phyloP scores from a whole-genome alignment of 345 rosid species.

The Trapa bicornis region DNA sequence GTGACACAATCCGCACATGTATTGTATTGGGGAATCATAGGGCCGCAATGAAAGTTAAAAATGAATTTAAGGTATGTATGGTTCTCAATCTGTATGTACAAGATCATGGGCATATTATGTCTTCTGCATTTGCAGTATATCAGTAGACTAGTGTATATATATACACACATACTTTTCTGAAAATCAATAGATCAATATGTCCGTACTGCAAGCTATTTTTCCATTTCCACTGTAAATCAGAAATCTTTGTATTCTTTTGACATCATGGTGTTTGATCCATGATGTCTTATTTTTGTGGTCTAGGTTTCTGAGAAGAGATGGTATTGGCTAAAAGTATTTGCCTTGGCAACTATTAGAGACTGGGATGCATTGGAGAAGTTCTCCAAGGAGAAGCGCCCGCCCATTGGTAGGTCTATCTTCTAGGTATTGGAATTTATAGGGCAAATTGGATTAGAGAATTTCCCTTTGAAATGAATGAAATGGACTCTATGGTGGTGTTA shows the following conservation, averaged over 20 bases:
- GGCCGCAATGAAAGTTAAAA: constrained; percentile 51
- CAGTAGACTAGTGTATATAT: not conserved
- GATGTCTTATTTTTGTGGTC: constrained; percentile 3
- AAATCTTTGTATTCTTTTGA: not conserved
- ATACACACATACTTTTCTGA: not conserved
- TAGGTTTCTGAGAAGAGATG: constrained; percentile 94
- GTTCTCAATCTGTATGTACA: not conserved
- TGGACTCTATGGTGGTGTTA: not conserved
- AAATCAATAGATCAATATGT: not conserved
- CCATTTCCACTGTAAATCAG: not conserved
- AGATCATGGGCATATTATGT: not conserved
- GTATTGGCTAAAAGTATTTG: constrained; percentile 93
- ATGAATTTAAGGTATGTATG: constrained; percentile 56
- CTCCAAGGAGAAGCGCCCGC: constrained; percentile 90
- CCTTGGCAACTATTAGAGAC: constrained; percentile 77
- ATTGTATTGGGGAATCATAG: constrained; percentile 75
- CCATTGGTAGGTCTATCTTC: constrained; percentile 40
- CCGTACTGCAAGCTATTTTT: not conserved
- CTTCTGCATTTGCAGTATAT: not conserved
- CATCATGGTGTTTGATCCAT: not conserved
- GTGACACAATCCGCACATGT: constrained; percentile 95
- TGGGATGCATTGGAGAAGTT: constrained; percentile 92
- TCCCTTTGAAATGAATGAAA: not conserved
- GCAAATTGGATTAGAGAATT: not conserved
- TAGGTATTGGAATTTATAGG: not conserved